Percentiles rank a stretch among this genome's conserved stretches.
phyloP scores from a whole-genome alignment of 2,329 filamentous ascomycete genomes.

The Ophiosphaerella narmari region DNA sequence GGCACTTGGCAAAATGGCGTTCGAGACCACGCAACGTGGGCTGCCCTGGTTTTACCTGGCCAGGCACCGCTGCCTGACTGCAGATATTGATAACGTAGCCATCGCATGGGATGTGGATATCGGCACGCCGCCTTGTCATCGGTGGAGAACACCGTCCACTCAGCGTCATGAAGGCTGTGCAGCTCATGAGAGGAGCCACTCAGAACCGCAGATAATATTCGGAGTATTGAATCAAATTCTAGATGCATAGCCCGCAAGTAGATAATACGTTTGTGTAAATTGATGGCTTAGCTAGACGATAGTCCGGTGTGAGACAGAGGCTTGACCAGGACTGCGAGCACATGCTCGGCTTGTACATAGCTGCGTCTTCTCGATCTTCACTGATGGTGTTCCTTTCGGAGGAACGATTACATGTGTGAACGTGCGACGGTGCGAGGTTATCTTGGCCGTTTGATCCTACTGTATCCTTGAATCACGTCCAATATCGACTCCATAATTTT shows the following conservation, averaged over 20 bases:
- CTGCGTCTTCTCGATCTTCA: not conserved
- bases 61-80: conserved; percentile 4
- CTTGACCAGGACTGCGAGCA: conserved; percentile 24
- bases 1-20: conserved; percentile 15
- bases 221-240: not conserved
- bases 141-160: not conserved
- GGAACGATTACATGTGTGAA: too few species aligned
- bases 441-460: not conserved
- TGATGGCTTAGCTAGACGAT: conserved; percentile 8
- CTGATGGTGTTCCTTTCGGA: too few species aligned
- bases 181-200: not conserved
- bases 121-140: not conserved
- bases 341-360: conserved; percentile 12
- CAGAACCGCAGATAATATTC: conserved; percentile 1
- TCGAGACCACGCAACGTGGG: conserved; percentile 33
- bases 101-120: not conserved
- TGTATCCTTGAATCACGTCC: conserved; percentile 59
- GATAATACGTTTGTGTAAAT: conserved; percentile 1
- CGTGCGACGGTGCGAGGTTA: not conserved
- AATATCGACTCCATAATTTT: conserved; percentile 75
- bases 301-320: conserved; percentile 15
- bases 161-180: not conserved
- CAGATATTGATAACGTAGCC: conserved; percentile 12
- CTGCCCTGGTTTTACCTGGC: conserved; percentile 19
- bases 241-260: conserved; percentile 2